phyloP scores from a whole-genome alignment of 176 grass and related monocot genomes.

The Oryza nivara region DNA sequence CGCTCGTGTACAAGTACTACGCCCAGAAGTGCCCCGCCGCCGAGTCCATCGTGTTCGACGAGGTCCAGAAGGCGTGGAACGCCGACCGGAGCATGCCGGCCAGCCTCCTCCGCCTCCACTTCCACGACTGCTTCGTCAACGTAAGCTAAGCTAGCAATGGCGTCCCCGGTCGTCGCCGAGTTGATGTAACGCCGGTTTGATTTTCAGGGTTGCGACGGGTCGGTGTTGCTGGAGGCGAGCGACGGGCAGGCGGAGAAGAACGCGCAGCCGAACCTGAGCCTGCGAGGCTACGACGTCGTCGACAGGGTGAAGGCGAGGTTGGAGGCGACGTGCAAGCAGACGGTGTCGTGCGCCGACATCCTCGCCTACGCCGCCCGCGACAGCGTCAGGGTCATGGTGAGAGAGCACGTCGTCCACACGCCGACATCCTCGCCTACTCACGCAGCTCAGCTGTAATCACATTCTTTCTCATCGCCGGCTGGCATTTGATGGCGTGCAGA shows the following conservation, averaged over 20 bases:
- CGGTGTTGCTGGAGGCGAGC: slow-evolving; percentile 39
- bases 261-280: slow-evolving; percentile 40
- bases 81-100: slow-evolving; percentile 29
- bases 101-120: slow-evolving; percentile 72
- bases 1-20: slow-evolving; percentile 38
- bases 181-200: no score
- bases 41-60: slow-evolving; percentile 43
- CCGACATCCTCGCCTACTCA: no score
- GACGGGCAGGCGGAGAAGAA: slow-evolving; percentile 51
- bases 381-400: slow-evolving; percentile 48
- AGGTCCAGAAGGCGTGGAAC: slow-evolving; percentile 30
- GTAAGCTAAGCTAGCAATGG: slow-evolving; percentile 23
- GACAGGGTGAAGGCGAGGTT: slow-evolving; percentile 36
- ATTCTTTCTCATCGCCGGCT: not conserved
- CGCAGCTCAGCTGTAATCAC: no score
- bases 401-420: not conserved
- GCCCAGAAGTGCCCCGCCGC: slow-evolving; percentile 33
- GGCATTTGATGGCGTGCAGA: slow-evolving; percentile 23
- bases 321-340: slow-evolving; percentile 32
- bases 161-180: no score
- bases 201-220: slow-evolving; percentile 46
- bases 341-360: slow-evolving; percentile 44
- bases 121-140: slow-evolving; percentile 93
- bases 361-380: slow-evolving; percentile 54
- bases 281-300: slow-evolving; percentile 34